Base-by-base conservation (phyloP, 2,329 filamentous ascomycete genomes). In the Stagonosporopsis chrysanthemi region DNA sequence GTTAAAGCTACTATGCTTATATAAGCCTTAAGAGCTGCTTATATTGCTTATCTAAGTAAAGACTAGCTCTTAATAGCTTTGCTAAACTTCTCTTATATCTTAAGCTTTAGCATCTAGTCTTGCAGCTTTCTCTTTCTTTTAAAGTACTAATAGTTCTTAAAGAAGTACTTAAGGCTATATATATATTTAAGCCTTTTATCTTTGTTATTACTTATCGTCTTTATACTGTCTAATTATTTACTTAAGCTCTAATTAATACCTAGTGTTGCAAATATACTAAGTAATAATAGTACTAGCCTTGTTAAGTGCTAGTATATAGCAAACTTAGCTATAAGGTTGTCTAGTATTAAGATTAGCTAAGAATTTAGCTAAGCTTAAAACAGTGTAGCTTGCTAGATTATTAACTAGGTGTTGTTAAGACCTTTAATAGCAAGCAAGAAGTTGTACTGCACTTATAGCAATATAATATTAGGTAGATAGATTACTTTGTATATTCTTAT, bases 301-400 rank as follows among this genome's bases (percentile, higher is more conserved):
- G 39, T 52, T 22, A 22, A 52, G 48, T 38, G 39, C 48, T 28
- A 52, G 39, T 52, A 44, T 38, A 44, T 52, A 17, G 26, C n/a
- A 44, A 52, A 52, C 39, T 52, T 38, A 17, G 39, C 40, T 23
- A 52, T 26, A n/a, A 52, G 48, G n/a, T 52, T 31, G 38, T 52
- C 48, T 41, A 52, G 43, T 2, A 22, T 41, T 33, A 39, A 29
- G 15, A 52, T 43, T 19, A 22, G 26, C 26, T 43, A 15, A 44
- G 39, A 38, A 22, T 43, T 52, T 4, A 52, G 39, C 36, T 50
- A 38, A 5, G 26, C 26, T 28, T n/a, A n/a, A n/a, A n/a, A n/a
- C n/a, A n/a, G n/a, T n/a, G n/a, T n/a, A n/a, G n/a, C n/a, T n/a
- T n/a, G 26, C 26, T 28, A 28, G 26, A 9, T 28, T 28, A 9